phyloP scores from a whole-genome alignment of 2,329 filamentous ascomycete genomes.

The Fusarium solani-melongenae region DNA sequence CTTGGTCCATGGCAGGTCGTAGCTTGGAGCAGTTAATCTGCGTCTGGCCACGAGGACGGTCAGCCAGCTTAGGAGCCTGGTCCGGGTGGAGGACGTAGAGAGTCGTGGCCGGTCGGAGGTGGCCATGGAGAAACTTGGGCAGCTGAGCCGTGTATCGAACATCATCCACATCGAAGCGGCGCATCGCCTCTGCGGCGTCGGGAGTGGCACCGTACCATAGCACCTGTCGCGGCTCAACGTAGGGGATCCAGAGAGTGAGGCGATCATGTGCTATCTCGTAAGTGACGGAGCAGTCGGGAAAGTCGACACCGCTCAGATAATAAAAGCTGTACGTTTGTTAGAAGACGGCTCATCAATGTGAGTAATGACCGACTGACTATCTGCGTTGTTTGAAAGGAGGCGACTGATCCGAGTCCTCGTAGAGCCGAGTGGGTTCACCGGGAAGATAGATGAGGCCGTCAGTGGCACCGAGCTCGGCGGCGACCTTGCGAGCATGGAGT shows the following conservation, averaged over 20 bases:
- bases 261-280: constrained; percentile 69
- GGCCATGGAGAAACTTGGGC: constrained; percentile 53
- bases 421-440: constrained; percentile 61
- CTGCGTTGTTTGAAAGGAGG: constrained; percentile 67
- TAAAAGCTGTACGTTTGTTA: constrained; percentile 60
- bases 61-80: constrained; percentile 52
- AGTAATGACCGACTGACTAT: constrained; percentile 58
- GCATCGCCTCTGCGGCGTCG: constrained; percentile 68
- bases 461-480: constrained; percentile 58
- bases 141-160: constrained; percentile 72
- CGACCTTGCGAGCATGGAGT: constrained; percentile 67
- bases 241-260: constrained; percentile 79
- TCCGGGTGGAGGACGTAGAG: constrained; percentile 60
- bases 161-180: constrained; percentile 75
- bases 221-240: constrained; percentile 69
- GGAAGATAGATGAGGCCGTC: constrained; percentile 67
- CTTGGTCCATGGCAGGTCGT: constrained; percentile 79
- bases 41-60: constrained; percentile 51
- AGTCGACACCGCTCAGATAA: constrained; percentile 66
- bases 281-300: constrained; percentile 65
- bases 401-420: constrained; percentile 69
- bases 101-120: constrained; percentile 54
- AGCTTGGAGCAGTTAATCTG: constrained; percentile 65
- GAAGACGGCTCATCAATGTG: not conserved
- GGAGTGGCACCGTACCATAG: constrained; percentile 74